Percentiles rank a stretch among this genome's conserved stretches.
phyloP scores from a whole-genome alignment of 305 asterid species.

The Euphrasia arctica region DNA sequence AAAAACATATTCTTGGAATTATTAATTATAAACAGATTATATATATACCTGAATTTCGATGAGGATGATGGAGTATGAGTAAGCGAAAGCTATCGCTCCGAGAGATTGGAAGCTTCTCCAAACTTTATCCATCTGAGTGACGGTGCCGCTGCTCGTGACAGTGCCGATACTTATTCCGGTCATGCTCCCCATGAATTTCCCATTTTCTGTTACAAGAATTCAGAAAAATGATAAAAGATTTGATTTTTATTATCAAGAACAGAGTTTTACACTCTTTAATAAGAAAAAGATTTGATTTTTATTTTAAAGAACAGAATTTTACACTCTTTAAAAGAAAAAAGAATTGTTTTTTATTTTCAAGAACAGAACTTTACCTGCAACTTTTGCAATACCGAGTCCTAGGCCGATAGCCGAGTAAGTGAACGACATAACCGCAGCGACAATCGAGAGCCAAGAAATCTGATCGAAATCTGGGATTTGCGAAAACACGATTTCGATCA shows the following conservation, averaged over 20 bases:
- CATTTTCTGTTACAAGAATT: constrained; percentile 41
- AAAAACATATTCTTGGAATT: not conserved
- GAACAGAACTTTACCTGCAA: constrained; percentile 45
- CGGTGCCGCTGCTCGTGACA: constrained; percentile 39
- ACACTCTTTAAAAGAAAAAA: too few relatives aligned
- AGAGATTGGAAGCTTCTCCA: constrained; percentile 91
- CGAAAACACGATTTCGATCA: constrained; percentile 57
- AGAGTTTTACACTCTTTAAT: too few relatives aligned
- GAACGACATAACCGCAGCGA: constrained; percentile 90
- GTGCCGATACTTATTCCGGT: constrained; percentile 77
- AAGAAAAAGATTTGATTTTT: too few relatives aligned
- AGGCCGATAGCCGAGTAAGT: constrained; percentile 80
- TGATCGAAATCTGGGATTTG: constrained; percentile 92
- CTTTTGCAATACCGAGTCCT: constrained; percentile 81
- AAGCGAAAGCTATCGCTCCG: constrained; percentile 91
- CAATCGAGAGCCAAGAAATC: constrained; percentile 91
- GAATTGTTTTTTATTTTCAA: too few relatives aligned
- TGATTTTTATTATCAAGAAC: constrained; percentile 23
- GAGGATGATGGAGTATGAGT: constrained; percentile 84
- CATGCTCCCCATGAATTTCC: constrained; percentile 60
- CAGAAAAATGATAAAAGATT: not conserved
- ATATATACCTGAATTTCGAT: constrained; percentile 93
- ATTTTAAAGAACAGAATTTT: not conserved
- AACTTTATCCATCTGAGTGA: constrained; percentile 54
- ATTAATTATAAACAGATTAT: too few relatives aligned